Evolutionary conservation across 2,329 filamentous ascomycete genomes (phyloP).

Genomic region (Microdochium paspali): DNA sequence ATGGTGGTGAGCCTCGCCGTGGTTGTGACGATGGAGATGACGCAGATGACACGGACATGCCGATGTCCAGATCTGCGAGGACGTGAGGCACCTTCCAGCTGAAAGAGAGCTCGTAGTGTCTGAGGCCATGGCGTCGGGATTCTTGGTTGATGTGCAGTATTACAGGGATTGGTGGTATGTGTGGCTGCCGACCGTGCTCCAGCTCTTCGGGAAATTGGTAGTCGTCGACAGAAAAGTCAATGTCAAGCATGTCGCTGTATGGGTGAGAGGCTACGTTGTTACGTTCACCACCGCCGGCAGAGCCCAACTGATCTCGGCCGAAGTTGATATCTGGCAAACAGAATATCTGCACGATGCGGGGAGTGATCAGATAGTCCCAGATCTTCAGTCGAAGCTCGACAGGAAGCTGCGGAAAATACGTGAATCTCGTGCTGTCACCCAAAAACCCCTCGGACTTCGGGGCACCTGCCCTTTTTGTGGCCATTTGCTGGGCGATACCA

Average conservation of each 20-base stretch:
- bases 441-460: neutral
- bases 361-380: constrained; percentile 33
- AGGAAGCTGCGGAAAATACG: constrained; percentile 29
- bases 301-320: no score
- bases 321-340: neutral
- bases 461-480: constrained; percentile 4
- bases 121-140: constrained; percentile 28
- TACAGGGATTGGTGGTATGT: constrained; percentile 19
- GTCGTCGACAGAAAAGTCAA: neutral
- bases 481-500: constrained; percentile 2
- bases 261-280: no score
- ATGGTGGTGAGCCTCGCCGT: constrained; percentile 12
- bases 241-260: neutral
- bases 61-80: constrained; percentile 13
- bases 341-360: constrained; percentile 26
- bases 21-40: neutral
- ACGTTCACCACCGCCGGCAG: neutral
- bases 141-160: constrained; percentile 35
- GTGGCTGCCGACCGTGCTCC: neutral
- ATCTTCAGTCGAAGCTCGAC: constrained; percentile 37
- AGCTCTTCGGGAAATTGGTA: constrained; percentile 1
- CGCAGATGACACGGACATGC: neutral
- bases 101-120: constrained; percentile 36
- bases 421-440: constrained; percentile 17
- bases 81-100: constrained; percentile 34